A percentile compares a stretch with the other conserved stretches of the same genome.
phyloP scores from a whole-genome alignment of 1,284 basidiomycete species.

The Ceratobasidium sp. region DNA sequence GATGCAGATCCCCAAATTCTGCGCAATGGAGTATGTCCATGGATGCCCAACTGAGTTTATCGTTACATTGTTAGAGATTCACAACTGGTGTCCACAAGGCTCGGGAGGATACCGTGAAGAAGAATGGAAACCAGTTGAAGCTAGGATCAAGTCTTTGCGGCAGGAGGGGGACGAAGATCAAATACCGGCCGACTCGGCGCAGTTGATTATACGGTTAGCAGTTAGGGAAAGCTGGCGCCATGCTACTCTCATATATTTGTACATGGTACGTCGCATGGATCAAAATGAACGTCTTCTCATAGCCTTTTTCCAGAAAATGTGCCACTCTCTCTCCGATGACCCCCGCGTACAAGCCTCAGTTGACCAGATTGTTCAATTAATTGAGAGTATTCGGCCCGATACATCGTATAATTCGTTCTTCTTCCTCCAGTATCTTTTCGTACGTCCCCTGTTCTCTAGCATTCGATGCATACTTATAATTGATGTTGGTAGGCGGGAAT shows the following conservation, averaged over 20 bases:
- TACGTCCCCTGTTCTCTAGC: background rate
- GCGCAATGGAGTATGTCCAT: background rate
- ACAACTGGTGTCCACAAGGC: background rate
- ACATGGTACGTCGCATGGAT: conserved; percentile 15
- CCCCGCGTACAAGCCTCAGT: background rate
- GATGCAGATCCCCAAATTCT: background rate
- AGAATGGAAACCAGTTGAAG: background rate
- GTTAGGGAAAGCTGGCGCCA: conserved; percentile 22
- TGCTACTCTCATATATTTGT: conserved; percentile 2
- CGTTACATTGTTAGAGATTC: background rate
- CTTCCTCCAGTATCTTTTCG: conserved; percentile 1
- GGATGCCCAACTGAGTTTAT: background rate
- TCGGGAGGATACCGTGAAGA: background rate
- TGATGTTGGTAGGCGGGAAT: background rate
- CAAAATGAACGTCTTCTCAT: background rate
- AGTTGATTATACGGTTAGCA: background rate
- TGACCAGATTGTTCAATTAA: background rate
- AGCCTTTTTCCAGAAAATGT: background rate
- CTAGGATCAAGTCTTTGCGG: background rate
- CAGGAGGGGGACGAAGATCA: background rate
- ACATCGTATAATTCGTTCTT: background rate
- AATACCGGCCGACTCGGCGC: background rate
- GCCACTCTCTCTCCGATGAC: background rate
- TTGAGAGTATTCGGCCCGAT: background rate
- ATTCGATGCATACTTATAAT: background rate